phyloP scores from a whole-genome alignment of 495 filamentous ascomycete genomes.

The Talaromyces borbonicus region DNA sequence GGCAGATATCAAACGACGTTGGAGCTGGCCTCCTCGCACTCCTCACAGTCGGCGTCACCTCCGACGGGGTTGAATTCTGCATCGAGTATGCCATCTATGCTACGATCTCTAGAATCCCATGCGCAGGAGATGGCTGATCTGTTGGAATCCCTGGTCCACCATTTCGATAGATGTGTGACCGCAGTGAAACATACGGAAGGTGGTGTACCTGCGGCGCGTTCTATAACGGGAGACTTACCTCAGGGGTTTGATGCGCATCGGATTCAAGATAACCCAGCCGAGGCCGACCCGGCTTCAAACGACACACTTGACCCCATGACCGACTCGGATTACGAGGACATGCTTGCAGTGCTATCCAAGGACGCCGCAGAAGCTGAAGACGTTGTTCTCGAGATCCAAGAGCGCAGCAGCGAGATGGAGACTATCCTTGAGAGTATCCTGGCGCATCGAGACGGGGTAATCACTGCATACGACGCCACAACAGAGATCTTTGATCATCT shows the following conservation, averaged over 20 bases:
- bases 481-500: conserved; percentile 55
- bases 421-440: conserved; percentile 42
- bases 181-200: conserved; percentile 91
- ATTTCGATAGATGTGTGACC: conserved; percentile 91
- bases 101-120: conserved; percentile 63
- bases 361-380: conserved; percentile 85
- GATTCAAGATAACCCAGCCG: conserved; percentile 49
- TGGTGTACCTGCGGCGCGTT: conserved; percentile 59
- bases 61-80: conserved; percentile 27
- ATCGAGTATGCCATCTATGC: conserved; percentile 53
- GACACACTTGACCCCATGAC: conserved; percentile 58
- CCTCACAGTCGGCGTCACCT: conserved; percentile 26
- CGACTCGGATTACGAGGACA: conserved; percentile 66
- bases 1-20: conserved; percentile 30
- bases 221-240: conserved; percentile 49
- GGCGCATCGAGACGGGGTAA: conserved; percentile 37
- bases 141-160: conserved; percentile 72
- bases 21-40: conserved; percentile 30
- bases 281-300: conserved; percentile 42
- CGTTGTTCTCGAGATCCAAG: conserved; percentile 74
- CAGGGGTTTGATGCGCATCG: conserved; percentile 38
- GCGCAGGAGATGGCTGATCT: conserved; percentile 76
- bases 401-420: conserved; percentile 70
- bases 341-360: conserved; percentile 71
- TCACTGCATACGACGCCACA: conserved; percentile 41